phyloP scores from a whole-genome alignment of 345 rosid genomes.

The Gossypium stocksii region DNA sequence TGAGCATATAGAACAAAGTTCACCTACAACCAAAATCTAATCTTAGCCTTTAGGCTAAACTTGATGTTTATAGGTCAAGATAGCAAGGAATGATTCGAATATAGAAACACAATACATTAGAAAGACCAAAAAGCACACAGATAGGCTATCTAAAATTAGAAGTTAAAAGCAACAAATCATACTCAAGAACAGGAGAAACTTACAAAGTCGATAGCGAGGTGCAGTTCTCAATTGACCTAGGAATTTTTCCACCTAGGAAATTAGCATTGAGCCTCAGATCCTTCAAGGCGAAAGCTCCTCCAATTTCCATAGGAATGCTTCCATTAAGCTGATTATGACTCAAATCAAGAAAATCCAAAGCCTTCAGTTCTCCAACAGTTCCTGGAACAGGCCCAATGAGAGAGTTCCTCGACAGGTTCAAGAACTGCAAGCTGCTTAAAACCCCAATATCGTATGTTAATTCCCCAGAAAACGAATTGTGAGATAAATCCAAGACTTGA shows the following conservation, averaged over 20 bases:
- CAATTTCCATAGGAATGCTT: slow-evolving; percentile 60
- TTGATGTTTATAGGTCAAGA: not conserved
- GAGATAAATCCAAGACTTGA: slow-evolving; percentile 73
- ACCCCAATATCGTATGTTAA: slow-evolving; percentile 41
- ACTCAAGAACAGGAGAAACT: slow-evolving; percentile 25
- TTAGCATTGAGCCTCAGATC: slow-evolving; percentile 65
- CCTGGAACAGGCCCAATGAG: slow-evolving; percentile 52
- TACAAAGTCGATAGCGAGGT: slow-evolving; percentile 59
- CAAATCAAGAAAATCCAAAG: slow-evolving; percentile 60
- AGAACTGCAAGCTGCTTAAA: slow-evolving; percentile 43
- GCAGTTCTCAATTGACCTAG: slow-evolving; percentile 59
- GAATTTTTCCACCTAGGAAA: slow-evolving; percentile 54
- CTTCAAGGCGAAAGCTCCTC: slow-evolving; percentile 62
- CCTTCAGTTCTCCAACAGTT: slow-evolving; percentile 54
- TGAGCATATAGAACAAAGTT: not conserved
- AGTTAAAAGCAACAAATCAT: not conserved
- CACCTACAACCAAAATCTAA: not conserved
- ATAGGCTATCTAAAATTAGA: not conserved
- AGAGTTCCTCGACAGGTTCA: slow-evolving; percentile 65
- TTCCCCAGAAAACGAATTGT: slow-evolving; percentile 63
- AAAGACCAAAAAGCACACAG: not conserved
- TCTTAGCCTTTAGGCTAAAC: not conserved
- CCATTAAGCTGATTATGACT: slow-evolving; percentile 66
- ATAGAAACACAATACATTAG: not conserved
- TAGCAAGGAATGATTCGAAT: not conserved